Evolutionary conservation across 306 rosid species (phyloP), one percentile per base, ranked within the genome.

Genomic region (Citrullus amarus): DNA sequence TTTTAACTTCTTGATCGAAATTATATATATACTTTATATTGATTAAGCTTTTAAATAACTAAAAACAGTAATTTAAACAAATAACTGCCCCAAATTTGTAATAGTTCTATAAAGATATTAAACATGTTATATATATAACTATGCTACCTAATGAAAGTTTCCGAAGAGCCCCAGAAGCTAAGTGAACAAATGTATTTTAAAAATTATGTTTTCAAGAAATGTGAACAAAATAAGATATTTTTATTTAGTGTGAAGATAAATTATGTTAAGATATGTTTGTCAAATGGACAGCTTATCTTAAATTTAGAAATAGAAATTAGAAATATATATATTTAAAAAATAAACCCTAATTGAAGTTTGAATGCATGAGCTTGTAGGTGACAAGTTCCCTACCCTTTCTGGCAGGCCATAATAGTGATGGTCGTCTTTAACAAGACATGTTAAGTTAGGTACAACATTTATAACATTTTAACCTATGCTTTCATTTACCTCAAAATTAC

Each of bases 401-500:
- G 89, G 91, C 90, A 87, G 39, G 79, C 77, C 81, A 80, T 46
- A 77, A 53, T 56, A 66, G 83, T 80, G 87, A 88, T 79, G 54
- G 48, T 38, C 48, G 76, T 71, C 58, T 71, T 71, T 46, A 71
- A 46, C 76, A 44, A 71, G 41, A 71, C 25, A 20, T 71, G 58
- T 71, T 71, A 48, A 14, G 90, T 88, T 85, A 88, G 97, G 97
- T 91, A 68, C 85, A 84, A 68, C 88, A 62, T 82, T 88, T 80
- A 84, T 83, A 85, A 75, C 84, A 62, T 77, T 80, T 81, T 80
- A 74, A n/a, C 1, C 16, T n/a, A 11, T 30, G 78, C 84, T 80
- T 86, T 86, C 86, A 86, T 84, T 85, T 73, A 85, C 83, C 39
- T 41, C 16, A 54, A 70, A 32, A 54, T n/a, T 56, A 56, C 66